Base-by-base conservation (phyloP, 2,329 filamentous ascomycete species). In the Clonostachys byssicola region DNA sequence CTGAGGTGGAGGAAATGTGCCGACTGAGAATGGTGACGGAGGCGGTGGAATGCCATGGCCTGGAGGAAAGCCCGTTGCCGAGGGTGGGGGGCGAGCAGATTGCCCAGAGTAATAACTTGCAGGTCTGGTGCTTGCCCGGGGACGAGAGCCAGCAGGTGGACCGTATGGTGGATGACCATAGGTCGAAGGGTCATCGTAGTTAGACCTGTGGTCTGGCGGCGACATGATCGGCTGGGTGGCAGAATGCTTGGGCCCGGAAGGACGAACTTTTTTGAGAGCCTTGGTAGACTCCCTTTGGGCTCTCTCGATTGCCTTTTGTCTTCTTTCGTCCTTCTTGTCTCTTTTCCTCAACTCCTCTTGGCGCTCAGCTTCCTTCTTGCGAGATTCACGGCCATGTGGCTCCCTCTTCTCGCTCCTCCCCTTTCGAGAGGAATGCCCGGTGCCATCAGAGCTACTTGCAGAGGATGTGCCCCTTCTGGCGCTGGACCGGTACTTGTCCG, bases 371-470 rank as follows among this genome's bases (percentile, higher is more conserved):
- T 48, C 58, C 53, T 47, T 47, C 59, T 60, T 50, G 58, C 64
- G 61, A 51, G 56, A 55, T 16, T 63, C 59, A 40, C 61, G 59
- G 12, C 56, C 52, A 13, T 48, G 45, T 43, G 57, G 61, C 42
- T 49, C 49, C 34, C 34, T 45, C 44, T 49, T 34, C 12, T 47
- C 35, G 34, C 52, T 54, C 34, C 48, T 51, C 44, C 23, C 51
- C 52, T 56, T 55, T 38, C 61, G 62, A 17, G 56, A 51, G 5
- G 67, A 64, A 33, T 71, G 71, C 36, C 66, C 60, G 14, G 69
- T 73, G 39, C 71, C 64, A 54, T 76, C 69, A 43, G 72, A 70
- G 54, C 74, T 72, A 51, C 56, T 63, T 23, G 68, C 66, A 38
- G 68, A 65, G 13, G 71, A 66, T 40, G 65, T 65, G 42, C 63